Evolutionary conservation across 2,329 filamentous ascomycete species (phyloP).

Genomic region (Fusarium algeriense): DNA sequence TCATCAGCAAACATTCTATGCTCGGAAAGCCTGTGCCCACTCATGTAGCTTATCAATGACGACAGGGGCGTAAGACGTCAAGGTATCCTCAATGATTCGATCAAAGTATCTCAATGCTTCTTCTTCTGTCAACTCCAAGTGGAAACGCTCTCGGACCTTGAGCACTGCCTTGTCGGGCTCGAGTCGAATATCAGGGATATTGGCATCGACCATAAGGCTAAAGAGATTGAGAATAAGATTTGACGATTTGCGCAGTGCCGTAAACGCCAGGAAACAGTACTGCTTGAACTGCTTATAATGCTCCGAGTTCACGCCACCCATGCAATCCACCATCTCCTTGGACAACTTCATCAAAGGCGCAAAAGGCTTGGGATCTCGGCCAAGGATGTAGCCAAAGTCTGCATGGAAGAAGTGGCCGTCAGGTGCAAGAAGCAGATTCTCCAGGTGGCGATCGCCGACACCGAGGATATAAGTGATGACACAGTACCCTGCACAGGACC

Average conservation of each 20-base stretch:
- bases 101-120: conserved; percentile 92
- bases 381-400: conserved; percentile 98
- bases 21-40: conserved; percentile 89
- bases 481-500: conserved; percentile 96
- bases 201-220: conserved; percentile 96
- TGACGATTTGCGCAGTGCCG: conserved; percentile 87
- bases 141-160: conserved; percentile 95
- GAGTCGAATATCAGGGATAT: conserved; percentile 93
- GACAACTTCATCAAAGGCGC: conserved; percentile 97
- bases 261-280: conserved; percentile 96
- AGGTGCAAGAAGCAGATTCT: conserved; percentile 91
- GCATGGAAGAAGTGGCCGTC: conserved; percentile 98
- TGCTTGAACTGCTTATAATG: conserved; percentile 93
- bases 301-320: conserved; percentile 86
- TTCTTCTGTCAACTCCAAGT: conserved; percentile 90
- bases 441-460: conserved; percentile 93
- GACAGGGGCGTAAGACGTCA: conserved; percentile 90
- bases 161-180: conserved; percentile 94
- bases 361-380: conserved; percentile 96
- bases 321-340: conserved; percentile 98
- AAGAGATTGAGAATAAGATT: conserved; percentile 96
- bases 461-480: conserved; percentile 98
- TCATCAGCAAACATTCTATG: conserved; percentile 56
- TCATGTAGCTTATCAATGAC: conserved; percentile 96
- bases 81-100: conserved; percentile 88